Evolutionary conservation across 352 stramenopile species (phyloP).

Genomic region (Peronosclerospora sorghi): DNA sequence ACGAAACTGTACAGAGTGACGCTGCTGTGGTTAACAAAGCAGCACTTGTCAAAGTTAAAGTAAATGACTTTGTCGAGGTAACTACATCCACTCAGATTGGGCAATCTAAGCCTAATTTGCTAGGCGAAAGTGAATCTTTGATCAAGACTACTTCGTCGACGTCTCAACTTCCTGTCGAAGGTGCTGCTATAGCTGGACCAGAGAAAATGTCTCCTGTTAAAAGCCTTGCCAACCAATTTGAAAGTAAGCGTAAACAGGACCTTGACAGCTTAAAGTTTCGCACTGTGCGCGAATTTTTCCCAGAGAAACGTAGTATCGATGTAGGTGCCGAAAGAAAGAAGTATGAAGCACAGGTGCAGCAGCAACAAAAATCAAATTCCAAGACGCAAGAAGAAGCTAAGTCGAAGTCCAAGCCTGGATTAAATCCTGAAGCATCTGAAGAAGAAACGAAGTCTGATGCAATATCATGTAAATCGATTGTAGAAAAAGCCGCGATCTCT

Average conservation of each 20-base stretch:
- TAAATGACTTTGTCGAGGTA: neutral
- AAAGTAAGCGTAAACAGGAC: slow-evolving; percentile 26
- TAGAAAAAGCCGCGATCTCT: neutral
- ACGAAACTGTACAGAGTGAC: neutral
- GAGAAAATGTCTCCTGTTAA: slow-evolving; percentile 28
- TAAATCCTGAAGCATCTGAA: slow-evolving; percentile 9
- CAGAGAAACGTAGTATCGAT: slow-evolving; percentile 23
- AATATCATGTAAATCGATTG: neutral
- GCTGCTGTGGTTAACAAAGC: neutral
- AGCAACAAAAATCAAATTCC: slow-evolving; percentile 22
- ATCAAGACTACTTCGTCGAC: slow-evolving; percentile 5
- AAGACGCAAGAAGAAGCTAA: slow-evolving; percentile 24
- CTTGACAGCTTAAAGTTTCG: slow-evolving; percentile 29
- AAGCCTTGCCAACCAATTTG: slow-evolving; percentile 27
- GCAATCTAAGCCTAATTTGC: neutral
- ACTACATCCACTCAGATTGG: neutral
- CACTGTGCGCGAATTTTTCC: slow-evolving; percentile 28
- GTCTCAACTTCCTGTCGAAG: slow-evolving; percentile 1
- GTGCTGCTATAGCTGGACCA: neutral
- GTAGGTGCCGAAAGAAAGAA: slow-evolving; percentile 29
- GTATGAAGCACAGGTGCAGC: slow-evolving; percentile 20
- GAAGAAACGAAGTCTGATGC: slow-evolving; percentile 1
- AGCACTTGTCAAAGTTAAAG: neutral
- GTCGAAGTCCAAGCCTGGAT: slow-evolving; percentile 18
- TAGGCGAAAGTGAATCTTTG: slow-evolving; percentile 6